These are phyloP conservation scores for Kokia cookei DNA, from an alignment of 441 rosid species.

Conservation along the genomic window DNA sequence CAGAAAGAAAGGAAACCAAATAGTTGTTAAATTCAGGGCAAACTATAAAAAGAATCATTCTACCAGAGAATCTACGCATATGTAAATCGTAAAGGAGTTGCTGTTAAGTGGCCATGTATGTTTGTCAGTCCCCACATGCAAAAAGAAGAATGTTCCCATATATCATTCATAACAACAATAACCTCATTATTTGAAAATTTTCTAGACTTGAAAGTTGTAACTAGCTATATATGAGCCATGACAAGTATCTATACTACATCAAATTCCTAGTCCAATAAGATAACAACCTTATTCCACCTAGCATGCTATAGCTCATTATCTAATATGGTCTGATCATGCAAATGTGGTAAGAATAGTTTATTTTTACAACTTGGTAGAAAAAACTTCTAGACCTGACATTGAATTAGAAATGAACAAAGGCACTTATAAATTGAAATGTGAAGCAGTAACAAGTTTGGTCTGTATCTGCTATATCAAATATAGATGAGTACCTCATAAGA, in stretches of 20 bases:
- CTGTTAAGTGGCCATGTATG: not conserved
- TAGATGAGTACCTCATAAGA: conserved; percentile 75
- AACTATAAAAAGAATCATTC: not conserved
- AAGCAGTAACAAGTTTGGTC: not conserved
- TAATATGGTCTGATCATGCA: not conserved
- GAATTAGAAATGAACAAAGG: not conserved
- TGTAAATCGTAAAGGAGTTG: not conserved
- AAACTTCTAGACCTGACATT: not conserved
- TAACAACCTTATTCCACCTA: not conserved
- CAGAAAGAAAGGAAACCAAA: not conserved
- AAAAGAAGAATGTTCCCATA: not conserved
- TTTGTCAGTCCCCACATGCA: not conserved
- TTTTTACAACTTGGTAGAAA: not conserved
- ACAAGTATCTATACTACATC: not conserved
- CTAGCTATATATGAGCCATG: not conserved
- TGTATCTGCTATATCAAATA: not conserved
- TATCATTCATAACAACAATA: not conserved
- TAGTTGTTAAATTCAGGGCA: not conserved
- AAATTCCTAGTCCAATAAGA: not conserved
- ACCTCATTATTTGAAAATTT: not conserved
- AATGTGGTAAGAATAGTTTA: not conserved
- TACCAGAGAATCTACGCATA: not conserved
- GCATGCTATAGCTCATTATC: not conserved
- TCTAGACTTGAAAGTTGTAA: not conserved
- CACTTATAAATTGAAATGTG: not conserved